Evolutionary conservation across 2,329 filamentous ascomycete species (phyloP), one percentile per base, ranked within the genome.

Genomic region (Drechslerella stenobrocha): DNA sequence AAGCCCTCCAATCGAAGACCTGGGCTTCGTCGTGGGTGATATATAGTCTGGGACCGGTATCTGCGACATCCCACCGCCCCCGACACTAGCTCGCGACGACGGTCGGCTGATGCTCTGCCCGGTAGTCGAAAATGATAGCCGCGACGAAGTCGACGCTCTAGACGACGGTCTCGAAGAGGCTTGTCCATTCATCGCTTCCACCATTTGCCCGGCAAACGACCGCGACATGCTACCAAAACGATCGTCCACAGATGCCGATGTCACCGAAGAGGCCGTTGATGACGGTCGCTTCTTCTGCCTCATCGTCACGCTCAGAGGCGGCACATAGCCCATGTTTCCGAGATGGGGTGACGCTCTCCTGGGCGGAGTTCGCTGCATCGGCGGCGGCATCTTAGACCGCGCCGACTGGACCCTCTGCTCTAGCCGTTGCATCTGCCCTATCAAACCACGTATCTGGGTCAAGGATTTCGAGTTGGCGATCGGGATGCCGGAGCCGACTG

Each of bases 341-440:
- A 69, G 30, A 24, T 64, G 45, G 48, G 70, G 56, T 9, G 57
- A 59, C 9, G 45, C 51, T 63, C 78, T 80, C 48, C 89, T 83
- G 20, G 91, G 90, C n/a, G 90, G 95, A 2, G 83, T 82, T 47
- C 87, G 85, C 15, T 91, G 90, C 2, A 84, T 81, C 1, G 91
- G 89, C 1, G 87, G 89, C 1, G 93, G 93, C 18, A 98, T 83
- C 77, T 93, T 96, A 35, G 92, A 96, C 72, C 90, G 86, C 15
- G 87, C 93, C 22, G 87, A 90, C 69, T 97, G 90, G 7, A 98
- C 92, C 44, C 93, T 84, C 70, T 93, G 89, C 76, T 97, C 93
- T 69, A 98, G 85, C 72, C 90, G 89, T 77, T 96, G 90, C 90
- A 97, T 96, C 78, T 97, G 93, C 24, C 90, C 91, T 63, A 95